Base-by-base conservation (phyloP, 306 rosid genomes). In the Argentina anserina region DNA sequence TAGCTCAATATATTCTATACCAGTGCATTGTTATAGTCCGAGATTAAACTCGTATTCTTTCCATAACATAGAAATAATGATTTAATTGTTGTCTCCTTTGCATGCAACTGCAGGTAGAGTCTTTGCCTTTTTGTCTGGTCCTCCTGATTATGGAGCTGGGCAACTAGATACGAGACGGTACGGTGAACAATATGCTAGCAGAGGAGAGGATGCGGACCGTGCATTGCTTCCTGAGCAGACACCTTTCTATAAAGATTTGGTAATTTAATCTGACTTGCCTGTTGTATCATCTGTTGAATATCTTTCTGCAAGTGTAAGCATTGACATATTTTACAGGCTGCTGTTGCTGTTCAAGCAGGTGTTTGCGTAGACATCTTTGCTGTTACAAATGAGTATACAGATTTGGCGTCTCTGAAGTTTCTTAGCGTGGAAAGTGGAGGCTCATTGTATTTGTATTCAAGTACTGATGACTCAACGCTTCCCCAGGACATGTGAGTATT, bases 211-310 rank as follows among this genome's bases (percentile, higher is more conserved):
- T 84, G 97, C 98, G 1, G 98, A 94, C 67, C 92, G 89, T 62
- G 97, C 97, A 77, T 84, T 94, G 76, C 98, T 94, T 74, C 98
- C 98, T 10, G 97, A 91, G 89, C 97, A 91, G 88, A 91, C 96
- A 58, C 96, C 97, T 25, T 94, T 89, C 83, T 94, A 91, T 81
- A 89, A 86, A 78, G 98, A 94, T 83, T 83, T 94, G 92, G 98
- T 94, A 75, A 64, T 47, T 59, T 70, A 36, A 45, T 55, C 65
- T 46, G 73, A 26, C 75, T 14, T 77, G 26, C 72, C 56, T 61
- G 47, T 73, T 37, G 80, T 63, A 55, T 74, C 69, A 7, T 53
- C 18, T 52, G 42, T 65, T 34, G 29, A 65, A 39, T 75, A 46
- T 76, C 18, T 69, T 80, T 69, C 52, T 69, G 20, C 77, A 68